phyloP scores from a whole-genome alignment of 2,329 filamentous ascomycete species.

The Lasiodiplodia gonubiensis region DNA sequence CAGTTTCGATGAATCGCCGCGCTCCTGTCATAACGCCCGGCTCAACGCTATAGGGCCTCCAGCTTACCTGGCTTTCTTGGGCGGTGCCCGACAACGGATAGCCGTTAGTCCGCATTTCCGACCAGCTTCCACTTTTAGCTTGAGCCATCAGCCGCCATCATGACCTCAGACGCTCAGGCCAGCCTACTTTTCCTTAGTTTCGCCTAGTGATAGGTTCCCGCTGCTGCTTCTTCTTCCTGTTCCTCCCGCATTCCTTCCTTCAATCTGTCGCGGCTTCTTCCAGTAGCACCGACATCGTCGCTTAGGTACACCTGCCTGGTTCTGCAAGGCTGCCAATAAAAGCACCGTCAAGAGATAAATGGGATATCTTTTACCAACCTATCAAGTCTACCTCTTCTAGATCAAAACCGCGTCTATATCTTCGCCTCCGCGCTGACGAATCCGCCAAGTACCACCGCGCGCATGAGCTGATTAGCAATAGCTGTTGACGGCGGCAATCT shows the following conservation, averaged over 20 bases:
- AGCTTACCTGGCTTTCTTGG: too few relatives aligned
- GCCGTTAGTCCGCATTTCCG: too few relatives aligned
- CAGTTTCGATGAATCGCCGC: too few relatives aligned
- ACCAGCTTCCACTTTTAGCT: too few relatives aligned
- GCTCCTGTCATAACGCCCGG: too few relatives aligned
- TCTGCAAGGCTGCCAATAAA: neutral
- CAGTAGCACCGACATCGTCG: neutral
- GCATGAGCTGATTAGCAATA: conserved; percentile 89
- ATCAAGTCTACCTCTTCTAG: conserved; percentile 1
- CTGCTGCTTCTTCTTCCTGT: too few relatives aligned
- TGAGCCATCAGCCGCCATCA: too few relatives aligned
- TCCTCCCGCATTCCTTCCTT: neutral
- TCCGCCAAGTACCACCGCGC: conserved; percentile 73
- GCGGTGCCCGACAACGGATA: too few relatives aligned
- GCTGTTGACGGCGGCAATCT: conserved; percentile 84
- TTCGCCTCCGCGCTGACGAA: conserved; percentile 63
- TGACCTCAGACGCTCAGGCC: too few relatives aligned
- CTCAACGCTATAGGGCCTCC: too few relatives aligned
- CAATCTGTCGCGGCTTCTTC: neutral
- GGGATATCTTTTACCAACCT: neutral
- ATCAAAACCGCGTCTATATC: conserved; percentile 40
- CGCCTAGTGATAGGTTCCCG: neutral
- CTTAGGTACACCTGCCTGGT: neutral
- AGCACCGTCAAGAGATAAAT: too few relatives aligned
- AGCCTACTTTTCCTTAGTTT: too few relatives aligned